These are phyloP conservation scores for Exophiala alcalophila DNA, from an alignment of 2,329 filamentous ascomycete genomes.

Conservation along the genomic window DNA sequence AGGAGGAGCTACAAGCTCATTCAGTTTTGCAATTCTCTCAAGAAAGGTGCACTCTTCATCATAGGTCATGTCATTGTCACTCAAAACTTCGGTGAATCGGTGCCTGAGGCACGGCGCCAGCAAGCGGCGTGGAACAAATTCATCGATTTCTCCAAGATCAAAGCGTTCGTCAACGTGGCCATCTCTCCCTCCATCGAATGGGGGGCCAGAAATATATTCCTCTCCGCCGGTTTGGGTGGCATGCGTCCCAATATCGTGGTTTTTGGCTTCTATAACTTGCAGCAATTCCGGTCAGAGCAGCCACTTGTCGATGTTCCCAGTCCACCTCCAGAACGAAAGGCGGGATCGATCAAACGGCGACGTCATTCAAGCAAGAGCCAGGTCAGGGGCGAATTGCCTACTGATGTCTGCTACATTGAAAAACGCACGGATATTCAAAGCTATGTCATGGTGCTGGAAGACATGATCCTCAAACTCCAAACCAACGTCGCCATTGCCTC, in stretches of 20 bases:
- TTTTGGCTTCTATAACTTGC: constrained; percentile 74
- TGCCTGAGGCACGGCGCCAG: constrained; percentile 76
- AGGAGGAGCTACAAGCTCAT: constrained; percentile 79
- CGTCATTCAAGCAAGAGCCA: constrained; percentile 22
- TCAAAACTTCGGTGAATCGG: constrained; percentile 72
- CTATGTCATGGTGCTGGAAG: constrained; percentile 80
- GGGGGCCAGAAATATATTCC: constrained; percentile 77
- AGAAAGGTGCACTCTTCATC: constrained; percentile 82
- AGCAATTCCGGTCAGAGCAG: constrained; percentile 65
- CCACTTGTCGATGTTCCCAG: constrained; percentile 58
- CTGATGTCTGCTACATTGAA: constrained; percentile 67
- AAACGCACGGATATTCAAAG: constrained; percentile 66
- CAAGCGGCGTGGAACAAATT: constrained; percentile 82
- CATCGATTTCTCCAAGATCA: constrained; percentile 81
- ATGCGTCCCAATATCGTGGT: constrained; percentile 89
- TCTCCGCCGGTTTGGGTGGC: constrained; percentile 77
- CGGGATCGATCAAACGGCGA: constrained; percentile 15
- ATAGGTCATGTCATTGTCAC: constrained; percentile 85
- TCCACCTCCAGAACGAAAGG: constrained; percentile 35
- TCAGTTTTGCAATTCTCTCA: constrained; percentile 86
- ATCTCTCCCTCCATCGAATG: constrained; percentile 80
- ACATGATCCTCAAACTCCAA: constrained; percentile 71
- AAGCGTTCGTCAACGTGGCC: constrained; percentile 83
- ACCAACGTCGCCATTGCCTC: constrained; percentile 83
- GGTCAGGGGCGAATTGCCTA: constrained; percentile 61